Base-by-base conservation (phyloP, 1,284 basidiomycete genomes). In the Cutaneotrichosporon sp. region DNA sequence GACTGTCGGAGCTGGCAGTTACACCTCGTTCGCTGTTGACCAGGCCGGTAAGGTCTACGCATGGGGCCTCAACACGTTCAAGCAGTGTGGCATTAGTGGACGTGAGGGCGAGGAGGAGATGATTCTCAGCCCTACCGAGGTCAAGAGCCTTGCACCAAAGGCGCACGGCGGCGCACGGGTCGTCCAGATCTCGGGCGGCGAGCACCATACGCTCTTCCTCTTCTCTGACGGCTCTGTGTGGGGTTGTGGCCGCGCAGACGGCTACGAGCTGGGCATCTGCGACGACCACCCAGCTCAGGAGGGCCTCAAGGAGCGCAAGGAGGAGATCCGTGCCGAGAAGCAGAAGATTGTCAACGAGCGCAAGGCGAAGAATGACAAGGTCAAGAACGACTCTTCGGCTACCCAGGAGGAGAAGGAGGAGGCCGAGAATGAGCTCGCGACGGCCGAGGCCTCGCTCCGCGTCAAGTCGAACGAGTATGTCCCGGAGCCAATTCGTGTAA, bases 21-120 rank as follows among this genome's bases (percentile, higher is more conserved):
- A 89, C 79, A 90, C 92, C 76, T 93, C 91, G 0, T 97, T 96
- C 72, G 94, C 93, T 4, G 87, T 97, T 66, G 89, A 93, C 77
- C 85, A 88, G 67, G 82, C 84, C 26, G 94, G 92, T 46, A 85
- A 86, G 57, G 90, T 94, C 4, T 96, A 88, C 85, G 91, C 87
- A 3, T 97, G 94, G 94, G 94, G 94, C 30, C 83, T 95, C 66
- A 97, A 97, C 80, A 89, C 85, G 47, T 86, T 86, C 77, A 84
- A 86, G 34, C 89, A 91, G 77, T 86, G 85, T 0, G 90, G 89
- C 40, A 64, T 79, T 9, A 36, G 64, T 0, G 66, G 65, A 21
- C 65, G 67, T 53, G 65, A 62, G 8, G 76, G 80, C 5, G 76
- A 78, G 31, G 80, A 82, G 36, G 81, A 82, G 56, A 84, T 88